Evolutionary conservation across 2,329 filamentous ascomycete genomes (phyloP), one percentile per base, ranked within the genome.

Genomic region (Paramyrothecium roridum): DNA sequence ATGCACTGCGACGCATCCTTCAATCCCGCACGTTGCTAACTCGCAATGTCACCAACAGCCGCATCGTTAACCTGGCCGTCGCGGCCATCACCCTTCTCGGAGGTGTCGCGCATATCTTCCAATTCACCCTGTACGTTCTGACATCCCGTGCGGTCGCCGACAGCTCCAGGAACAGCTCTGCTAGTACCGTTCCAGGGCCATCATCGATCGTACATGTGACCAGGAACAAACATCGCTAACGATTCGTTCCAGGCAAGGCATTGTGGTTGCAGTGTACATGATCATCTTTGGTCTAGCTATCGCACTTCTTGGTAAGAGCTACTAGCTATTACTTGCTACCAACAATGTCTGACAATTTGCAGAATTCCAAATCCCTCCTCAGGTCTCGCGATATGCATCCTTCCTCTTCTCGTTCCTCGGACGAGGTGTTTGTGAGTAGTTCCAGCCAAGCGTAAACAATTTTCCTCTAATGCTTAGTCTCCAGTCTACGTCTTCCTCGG

Each of bases 401-500:
- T 99, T 99, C 81, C 87, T 98, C 75, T 98, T 98, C 81, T 96
- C 91, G 56, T 98, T 99, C 82, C 78, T 98, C 64, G 95, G 95
- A 59, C 92, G 95, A 70, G 95, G 95, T 75, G 81, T 91, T 72
- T 98, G 93, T 96, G 85, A 77, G 91, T 86, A 17, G 40, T 8
- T 16, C 37, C 19, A 43, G 12, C 17, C 16, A 49, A 3, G 16
- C n/a, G 37, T 3, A 8, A 0, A 2, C 19, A 22, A 8, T 3
- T n/a, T 11, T 20, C 53, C 52, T 48, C 63, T 57, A 23, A 57
- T 46, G 16, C 50, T 46, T 17, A 20, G 23, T 21, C 2, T 57
- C 26, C 26, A 96, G 93, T 99, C 80, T 99, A 99, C 83, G 84
- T 98, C 75, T 98, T 99, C 75, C 81, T 96, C 67, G 95, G 93